Conservation (phyloP, 2,329 filamentous ascomycete genomes). For the Ceratocystis lukuohia region DNA sequence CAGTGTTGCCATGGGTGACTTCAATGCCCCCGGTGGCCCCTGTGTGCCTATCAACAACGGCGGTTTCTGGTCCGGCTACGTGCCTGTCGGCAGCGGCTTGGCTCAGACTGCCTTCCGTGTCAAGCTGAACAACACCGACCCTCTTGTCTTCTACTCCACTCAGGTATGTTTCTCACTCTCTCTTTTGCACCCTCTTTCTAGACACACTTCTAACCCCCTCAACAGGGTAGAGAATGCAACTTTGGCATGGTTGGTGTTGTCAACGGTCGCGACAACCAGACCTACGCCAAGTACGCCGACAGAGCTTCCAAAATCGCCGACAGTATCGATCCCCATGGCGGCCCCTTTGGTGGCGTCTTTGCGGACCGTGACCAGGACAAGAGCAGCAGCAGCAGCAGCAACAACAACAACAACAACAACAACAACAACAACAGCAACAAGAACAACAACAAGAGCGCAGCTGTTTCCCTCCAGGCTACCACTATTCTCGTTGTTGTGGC, state of each 20-base stretch:
- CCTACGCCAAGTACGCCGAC: slow-evolving; percentile 20
- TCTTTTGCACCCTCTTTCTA: neutral
- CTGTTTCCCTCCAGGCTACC: neutral
- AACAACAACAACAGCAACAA: neutral
- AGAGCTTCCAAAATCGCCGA: slow-evolving; percentile 2
- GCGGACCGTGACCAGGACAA: slow-evolving; percentile 10
- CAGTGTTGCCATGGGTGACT: slow-evolving; percentile 34
- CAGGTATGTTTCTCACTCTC: slow-evolving; percentile 3
- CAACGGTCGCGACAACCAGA: slow-evolving; percentile 23
- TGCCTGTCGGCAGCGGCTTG: slow-evolving; percentile 11
- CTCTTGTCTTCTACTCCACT: slow-evolving; percentile 26
- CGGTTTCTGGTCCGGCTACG: slow-evolving; percentile 36
- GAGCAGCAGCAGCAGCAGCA: neutral
- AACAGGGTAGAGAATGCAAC: slow-evolving; percentile 24
- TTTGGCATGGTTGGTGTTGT: slow-evolving; percentile 26
- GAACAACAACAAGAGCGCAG: neutral
- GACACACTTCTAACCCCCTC: neutral
- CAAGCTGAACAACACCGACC: slow-evolving; percentile 24
- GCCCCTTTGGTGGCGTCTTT: slow-evolving; percentile 14
- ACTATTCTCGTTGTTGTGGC: neutral
- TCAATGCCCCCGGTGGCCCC: slow-evolving; percentile 26
- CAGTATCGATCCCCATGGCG: neutral
- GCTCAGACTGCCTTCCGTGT: slow-evolving; percentile 23
- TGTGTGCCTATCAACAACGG: slow-evolving; percentile 30
- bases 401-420: neutral